Percentiles rank a stretch among this genome's conserved stretches.
Evolutionary conservation across 495 filamentous ascomycete species (phyloP).

Genomic region (Aspergillus bridgeri): DNA sequence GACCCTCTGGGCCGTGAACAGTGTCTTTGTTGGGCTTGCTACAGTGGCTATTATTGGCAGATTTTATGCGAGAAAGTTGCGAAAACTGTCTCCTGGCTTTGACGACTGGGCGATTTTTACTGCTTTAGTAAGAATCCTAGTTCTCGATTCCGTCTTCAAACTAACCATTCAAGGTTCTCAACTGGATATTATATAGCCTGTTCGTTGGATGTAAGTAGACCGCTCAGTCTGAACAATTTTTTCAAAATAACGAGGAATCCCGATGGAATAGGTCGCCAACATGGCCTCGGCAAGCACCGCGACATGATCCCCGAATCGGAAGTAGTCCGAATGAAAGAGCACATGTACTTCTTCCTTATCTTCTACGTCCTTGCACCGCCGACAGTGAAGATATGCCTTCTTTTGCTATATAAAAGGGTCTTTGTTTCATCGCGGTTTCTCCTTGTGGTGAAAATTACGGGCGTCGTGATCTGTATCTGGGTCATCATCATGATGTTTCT

Average conservation of each 20-base stretch:
- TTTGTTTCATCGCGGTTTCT: conserved; percentile 3
- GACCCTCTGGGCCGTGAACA: background rate
- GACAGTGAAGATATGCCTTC: conserved; percentile 9
- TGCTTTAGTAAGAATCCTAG: background rate
- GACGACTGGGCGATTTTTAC: conserved; percentile 1
- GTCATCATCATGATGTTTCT: conserved; percentile 10
- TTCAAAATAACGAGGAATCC: background rate
- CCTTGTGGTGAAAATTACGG: background rate
- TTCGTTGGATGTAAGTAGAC: conserved; percentile 1
- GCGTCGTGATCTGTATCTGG: conserved; percentile 6
- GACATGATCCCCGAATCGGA: background rate
- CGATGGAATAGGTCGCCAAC: background rate
- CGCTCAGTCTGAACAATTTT: background rate
- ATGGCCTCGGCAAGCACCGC: background rate
- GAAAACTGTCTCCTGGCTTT: background rate
- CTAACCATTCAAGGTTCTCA: background rate
- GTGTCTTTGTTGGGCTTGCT: background rate
- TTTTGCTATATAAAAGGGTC: conserved; percentile 4
- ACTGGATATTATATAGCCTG: background rate
- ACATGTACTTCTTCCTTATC: conserved; percentile 12
- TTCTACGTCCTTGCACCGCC: conserved; percentile 12
- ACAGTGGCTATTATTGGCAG: background rate
- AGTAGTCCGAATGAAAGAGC: background rate
- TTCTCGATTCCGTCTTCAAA: background rate
- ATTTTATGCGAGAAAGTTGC: background rate